phyloP scores from a whole-genome alignment of 305 asterid species.

The Solanum hybrid region DNA sequence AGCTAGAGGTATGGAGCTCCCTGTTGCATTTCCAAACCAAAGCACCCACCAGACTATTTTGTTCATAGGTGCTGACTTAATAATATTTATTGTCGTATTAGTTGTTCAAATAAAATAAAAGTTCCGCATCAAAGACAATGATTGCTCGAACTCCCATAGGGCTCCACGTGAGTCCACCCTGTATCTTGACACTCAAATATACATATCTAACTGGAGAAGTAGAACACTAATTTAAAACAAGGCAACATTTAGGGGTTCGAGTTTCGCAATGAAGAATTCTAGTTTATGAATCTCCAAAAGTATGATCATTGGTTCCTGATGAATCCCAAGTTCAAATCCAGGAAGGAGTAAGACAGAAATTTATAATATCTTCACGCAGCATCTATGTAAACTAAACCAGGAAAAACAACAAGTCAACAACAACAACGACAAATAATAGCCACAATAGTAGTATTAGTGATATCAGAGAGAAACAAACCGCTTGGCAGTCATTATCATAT shows the following conservation, averaged over 20 bases:
- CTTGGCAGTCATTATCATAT: constrained; percentile 86
- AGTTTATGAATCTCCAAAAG: background rate
- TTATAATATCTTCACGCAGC: background rate
- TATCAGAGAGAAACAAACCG: constrained; percentile 34
- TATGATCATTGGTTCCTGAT: background rate
- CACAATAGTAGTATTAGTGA: background rate
- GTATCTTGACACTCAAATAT: background rate
- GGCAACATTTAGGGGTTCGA: background rate
- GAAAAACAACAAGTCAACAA: background rate
- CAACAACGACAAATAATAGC: background rate
- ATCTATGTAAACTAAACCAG: background rate
- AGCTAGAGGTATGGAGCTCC: background rate
- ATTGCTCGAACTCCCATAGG: background rate
- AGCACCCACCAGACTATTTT: background rate
- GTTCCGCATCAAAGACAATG: background rate
- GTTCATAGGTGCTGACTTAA: background rate
- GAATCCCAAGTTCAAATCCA: constrained; percentile 5
- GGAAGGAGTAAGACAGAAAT: background rate
- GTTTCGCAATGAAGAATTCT: background rate
- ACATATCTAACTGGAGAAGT: background rate
- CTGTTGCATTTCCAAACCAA: background rate
- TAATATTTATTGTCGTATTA: background rate
- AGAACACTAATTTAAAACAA: background rate
- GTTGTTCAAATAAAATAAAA: background rate
- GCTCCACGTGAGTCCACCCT: background rate